Evolutionary conservation across 2,329 filamentous ascomycete genomes (phyloP).

Genomic region (Cadophora malorum): DNA sequence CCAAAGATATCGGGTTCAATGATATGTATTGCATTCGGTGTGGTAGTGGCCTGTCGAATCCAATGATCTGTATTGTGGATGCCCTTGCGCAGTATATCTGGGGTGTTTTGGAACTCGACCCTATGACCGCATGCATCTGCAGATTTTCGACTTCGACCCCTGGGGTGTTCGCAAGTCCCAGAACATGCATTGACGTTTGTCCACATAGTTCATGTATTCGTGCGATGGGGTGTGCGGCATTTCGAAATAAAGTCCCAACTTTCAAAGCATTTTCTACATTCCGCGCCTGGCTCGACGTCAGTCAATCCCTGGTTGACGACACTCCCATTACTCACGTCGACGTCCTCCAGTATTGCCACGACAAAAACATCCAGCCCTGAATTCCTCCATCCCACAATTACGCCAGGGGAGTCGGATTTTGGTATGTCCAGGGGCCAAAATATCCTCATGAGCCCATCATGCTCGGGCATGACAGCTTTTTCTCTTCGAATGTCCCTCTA

Average conservation of each 20-base stretch:
- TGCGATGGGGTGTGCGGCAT: constrained; percentile 78
- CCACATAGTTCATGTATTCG: constrained; percentile 88
- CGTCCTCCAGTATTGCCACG: constrained; percentile 85
- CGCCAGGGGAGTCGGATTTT: constrained; percentile 74
- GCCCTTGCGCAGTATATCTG: constrained; percentile 74
- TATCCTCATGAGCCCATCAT: constrained; percentile 93
- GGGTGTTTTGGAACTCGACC: constrained; percentile 63
- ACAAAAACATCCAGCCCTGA: constrained; percentile 90
- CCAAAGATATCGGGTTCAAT: constrained; percentile 84
- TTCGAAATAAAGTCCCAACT: constrained; percentile 81
- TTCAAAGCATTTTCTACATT: constrained; percentile 89
- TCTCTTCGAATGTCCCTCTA: constrained; percentile 52
- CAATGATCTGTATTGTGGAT: constrained; percentile 82
- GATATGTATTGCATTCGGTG: constrained; percentile 96
- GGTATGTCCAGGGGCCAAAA: constrained; percentile 95
- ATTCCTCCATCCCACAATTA: constrained; percentile 95
- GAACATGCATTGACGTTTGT: constrained; percentile 79
- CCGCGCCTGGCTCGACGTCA: constrained; percentile 48
- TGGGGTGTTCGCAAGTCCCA: constrained; percentile 78
- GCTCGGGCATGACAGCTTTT: constrained; percentile 66
- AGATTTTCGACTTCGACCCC: constrained; percentile 67
- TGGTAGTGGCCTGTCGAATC: constrained; percentile 87
- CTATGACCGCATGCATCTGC: constrained; percentile 69
- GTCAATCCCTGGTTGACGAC: constrained; percentile 28
- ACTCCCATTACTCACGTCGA: constrained; percentile 69